A percentile compares a stretch with the other conserved stretches of the same genome.
phyloP scores from a whole-genome alignment of 176 grass and related monocot genomes.

The Chrysopogon serrulatus region DNA sequence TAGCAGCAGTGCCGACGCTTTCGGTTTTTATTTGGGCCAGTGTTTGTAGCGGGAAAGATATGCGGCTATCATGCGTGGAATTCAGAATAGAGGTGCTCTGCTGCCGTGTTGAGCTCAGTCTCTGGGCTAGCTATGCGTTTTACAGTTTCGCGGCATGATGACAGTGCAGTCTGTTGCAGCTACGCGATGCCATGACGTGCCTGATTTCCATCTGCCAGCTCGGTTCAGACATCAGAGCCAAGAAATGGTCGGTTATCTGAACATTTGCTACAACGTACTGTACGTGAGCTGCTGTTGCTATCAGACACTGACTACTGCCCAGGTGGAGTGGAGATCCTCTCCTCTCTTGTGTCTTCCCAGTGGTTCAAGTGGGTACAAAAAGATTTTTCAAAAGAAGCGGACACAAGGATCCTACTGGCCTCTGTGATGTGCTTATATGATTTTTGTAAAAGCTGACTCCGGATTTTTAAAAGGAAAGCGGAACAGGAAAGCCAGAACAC shows the following conservation, averaged over 20 bases:
- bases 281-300: not conserved
- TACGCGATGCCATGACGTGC: not conserved
- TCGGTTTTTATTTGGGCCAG: not conserved
- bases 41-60: not conserved
- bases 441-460: not conserved
- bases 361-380: not conserved
- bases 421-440: not conserved
- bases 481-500: constrained; percentile 20
- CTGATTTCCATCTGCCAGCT: not conserved
- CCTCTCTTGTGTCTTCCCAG: not conserved
- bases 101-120: not conserved
- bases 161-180: not conserved
- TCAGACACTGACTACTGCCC: not conserved
- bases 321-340: not conserved
- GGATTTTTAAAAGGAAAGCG: not conserved
- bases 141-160: not conserved
- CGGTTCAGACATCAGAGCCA: not conserved
- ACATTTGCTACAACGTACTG: not conserved
- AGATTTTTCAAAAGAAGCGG: not conserved
- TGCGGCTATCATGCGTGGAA: not conserved
- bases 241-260: not conserved
- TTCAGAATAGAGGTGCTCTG: not conserved
- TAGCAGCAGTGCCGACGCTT: constrained; percentile 13
- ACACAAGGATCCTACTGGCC: not conserved
- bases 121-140: not conserved